Conservation (phyloP, 2,329 filamentous ascomycete species). For the Phoma sp. region DNA sequence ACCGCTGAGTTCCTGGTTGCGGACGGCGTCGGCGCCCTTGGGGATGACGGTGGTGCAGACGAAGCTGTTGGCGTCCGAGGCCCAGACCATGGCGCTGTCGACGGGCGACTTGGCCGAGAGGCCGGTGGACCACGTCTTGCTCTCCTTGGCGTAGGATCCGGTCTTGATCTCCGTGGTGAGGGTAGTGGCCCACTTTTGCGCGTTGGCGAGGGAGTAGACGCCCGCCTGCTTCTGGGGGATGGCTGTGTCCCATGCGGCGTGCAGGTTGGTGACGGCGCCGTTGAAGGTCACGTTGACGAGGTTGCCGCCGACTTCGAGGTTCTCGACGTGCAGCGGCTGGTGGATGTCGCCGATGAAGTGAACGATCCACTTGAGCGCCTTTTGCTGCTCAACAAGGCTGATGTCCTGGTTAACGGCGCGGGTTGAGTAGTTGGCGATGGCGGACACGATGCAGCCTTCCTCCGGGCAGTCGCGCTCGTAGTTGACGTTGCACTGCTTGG, state of each 20-base stretch:
- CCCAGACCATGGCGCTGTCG: conserved; percentile 50
- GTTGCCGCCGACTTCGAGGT: conserved; percentile 53
- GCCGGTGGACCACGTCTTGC: conserved; percentile 44
- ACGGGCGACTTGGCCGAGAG: conserved; percentile 47
- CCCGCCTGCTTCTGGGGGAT: conserved; percentile 53
- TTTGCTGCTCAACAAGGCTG: conserved; percentile 44
- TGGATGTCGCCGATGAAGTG: conserved; percentile 73
- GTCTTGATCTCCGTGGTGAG: conserved; percentile 48
- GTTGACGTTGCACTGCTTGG: conserved; percentile 56
- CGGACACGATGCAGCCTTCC: conserved; percentile 59
- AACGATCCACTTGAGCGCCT: conserved; percentile 59
- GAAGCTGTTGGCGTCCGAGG: conserved; percentile 50
- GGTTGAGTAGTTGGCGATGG: conserved; percentile 58
- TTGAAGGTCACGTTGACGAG: conserved; percentile 53
- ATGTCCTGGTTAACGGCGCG: conserved; percentile 45
- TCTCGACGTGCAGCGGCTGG: conserved; percentile 70
- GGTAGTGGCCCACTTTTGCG: conserved; percentile 47
- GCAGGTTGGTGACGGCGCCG: conserved; percentile 51
- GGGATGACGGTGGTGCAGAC: conserved; percentile 53
- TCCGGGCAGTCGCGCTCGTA: conserved; percentile 59
- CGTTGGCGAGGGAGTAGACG: conserved; percentile 48
- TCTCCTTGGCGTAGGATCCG: conserved; percentile 47
- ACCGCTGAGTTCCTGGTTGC: conserved; percentile 47
- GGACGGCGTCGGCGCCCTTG: conserved; percentile 45
- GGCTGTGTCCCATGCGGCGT: conserved; percentile 54